phyloP scores from a whole-genome alignment of 2,329 filamentous ascomycete species.

The Cadophora sp. region DNA sequence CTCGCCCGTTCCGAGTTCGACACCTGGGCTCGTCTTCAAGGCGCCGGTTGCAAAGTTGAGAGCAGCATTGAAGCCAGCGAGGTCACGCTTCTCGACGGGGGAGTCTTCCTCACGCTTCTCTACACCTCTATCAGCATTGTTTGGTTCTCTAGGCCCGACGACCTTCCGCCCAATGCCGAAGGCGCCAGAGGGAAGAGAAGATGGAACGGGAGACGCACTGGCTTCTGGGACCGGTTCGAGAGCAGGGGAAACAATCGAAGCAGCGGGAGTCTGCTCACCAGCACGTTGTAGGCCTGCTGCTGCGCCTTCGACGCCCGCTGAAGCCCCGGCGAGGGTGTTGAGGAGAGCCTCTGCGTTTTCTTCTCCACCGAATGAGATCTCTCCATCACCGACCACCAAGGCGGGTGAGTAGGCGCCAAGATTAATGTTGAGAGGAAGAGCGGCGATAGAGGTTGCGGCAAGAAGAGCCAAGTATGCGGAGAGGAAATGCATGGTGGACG shows the following conservation, averaged over 20 bases:
- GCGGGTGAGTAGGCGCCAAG: slow-evolving; percentile 58
- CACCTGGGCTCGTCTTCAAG: slow-evolving; percentile 53
- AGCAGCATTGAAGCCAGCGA: slow-evolving; percentile 55
- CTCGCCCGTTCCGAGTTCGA: slow-evolving; percentile 55
- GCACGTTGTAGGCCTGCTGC: slow-evolving; percentile 21
- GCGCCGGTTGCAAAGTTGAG: slow-evolving; percentile 55
- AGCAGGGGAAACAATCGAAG: slow-evolving; percentile 9
- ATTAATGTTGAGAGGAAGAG: slow-evolving; percentile 58
- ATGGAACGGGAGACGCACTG: slow-evolving; percentile 14
- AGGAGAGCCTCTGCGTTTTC: slow-evolving; percentile 50
- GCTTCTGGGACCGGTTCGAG: slow-evolving; percentile 17
- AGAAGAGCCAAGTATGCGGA: slow-evolving; percentile 30
- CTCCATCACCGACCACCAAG: slow-evolving; percentile 59
- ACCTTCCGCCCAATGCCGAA: slow-evolving; percentile 30
- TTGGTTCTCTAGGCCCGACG: slow-evolving; percentile 26
- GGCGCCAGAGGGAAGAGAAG: slow-evolving; percentile 21
- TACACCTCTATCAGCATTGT: slow-evolving; percentile 28
- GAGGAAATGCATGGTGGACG: slow-evolving; percentile 34
- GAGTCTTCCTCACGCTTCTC: slow-evolving; percentile 34
- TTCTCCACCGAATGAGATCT: slow-evolving; percentile 54
- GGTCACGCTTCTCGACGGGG: slow-evolving; percentile 52
- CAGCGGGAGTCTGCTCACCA: slow-evolving; percentile 10
- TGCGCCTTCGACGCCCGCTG: slow-evolving; percentile 36
- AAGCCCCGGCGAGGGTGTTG: slow-evolving; percentile 52
- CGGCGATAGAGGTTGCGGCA: slow-evolving; percentile 42